Percentiles rank a stretch among this genome's conserved stretches.
Conservation (phyloP, 768 basidiomycete genomes). For the Gelatoporia subvermispora region DNA sequence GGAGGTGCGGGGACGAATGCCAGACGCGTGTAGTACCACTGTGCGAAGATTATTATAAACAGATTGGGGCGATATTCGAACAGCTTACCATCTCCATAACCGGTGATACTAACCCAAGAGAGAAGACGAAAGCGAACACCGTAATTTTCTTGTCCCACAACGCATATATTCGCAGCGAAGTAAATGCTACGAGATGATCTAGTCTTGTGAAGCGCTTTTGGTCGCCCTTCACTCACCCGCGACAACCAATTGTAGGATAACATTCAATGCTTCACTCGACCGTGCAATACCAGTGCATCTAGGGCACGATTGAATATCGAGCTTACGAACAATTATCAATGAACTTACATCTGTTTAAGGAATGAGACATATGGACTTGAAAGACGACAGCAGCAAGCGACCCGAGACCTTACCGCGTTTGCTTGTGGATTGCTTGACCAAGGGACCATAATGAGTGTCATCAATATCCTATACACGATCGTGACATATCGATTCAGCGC, state of each 20-base stretch:
- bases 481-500: conserved; percentile 5
- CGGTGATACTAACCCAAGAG: conserved; percentile 1
- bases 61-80: neutral
- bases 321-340: neutral
- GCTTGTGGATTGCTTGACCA: neutral
- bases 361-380: neutral
- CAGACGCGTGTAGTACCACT: conserved; percentile 4
- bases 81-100: neutral
- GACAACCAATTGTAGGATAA: neutral
- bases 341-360: conserved; percentile 2
- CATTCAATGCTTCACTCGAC: neutral
- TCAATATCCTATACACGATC: conserved; percentile 1
- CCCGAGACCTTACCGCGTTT: neutral
- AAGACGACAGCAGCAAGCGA: neutral
- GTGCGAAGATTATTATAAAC: neutral
- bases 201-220: neutral
- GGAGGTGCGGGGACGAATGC: neutral
- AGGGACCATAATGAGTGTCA: conserved; percentile 1
- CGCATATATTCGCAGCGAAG: conserved; percentile 3
- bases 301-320: too few relatives aligned
- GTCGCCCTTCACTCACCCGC: neutral
- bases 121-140: neutral
- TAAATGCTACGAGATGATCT: neutral
- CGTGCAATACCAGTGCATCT: neutral
- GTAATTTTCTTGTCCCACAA: conserved; percentile 1